Evolutionary conservation across 225 moss, liverwort and hornwort species (phyloP), one percentile per base, ranked within the genome.

Genomic region (Thuidium tamariscinum): DNA sequence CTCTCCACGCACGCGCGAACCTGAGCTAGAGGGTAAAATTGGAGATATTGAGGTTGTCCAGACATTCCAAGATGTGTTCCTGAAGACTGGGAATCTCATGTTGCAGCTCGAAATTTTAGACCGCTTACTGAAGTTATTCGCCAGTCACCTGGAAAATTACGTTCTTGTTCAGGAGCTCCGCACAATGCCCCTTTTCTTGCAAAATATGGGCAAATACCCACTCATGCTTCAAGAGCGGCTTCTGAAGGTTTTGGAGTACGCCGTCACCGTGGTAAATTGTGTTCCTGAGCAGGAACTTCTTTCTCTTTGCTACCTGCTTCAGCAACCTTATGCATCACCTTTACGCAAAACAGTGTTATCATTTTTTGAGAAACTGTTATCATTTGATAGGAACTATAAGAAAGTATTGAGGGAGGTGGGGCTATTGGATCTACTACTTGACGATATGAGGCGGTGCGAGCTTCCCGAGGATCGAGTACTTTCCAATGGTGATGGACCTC

Each of bases 361-460:
- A 8, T 97, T 97, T 75, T 95, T 95, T 84, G 93, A 95, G 71
- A 97, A 97, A 86, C 90, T 97, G 36, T 83, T 97, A 86, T 97
- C 97, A 68, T 97, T 97, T 89, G 95, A 97, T 91, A 91, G 94
- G 81, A 95, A 95, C 82, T 97, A 94, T 88, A 97, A 97, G 92
- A 97, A 94, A 88, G 94, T 97, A 36, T 94, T 97, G 41, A 91
- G 95, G 56, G 97, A 95, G 88, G 97, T 97, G 64, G 97, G 97
- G 36, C 86, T 97, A 42, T 89, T 97, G 79, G 93, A 95, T 87
- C 85, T 97, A 81, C 89, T 97, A 52, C 88, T 97, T 79, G 95
- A 95, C 91, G 95, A 95, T 89, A 73, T 97, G 89, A 95, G 88
- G 83, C 91, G 91, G 57, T 95, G 94, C 82, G 89, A 92, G 87